These are phyloP conservation scores for Boletus vermiculosoides DNA, from an alignment of 768 basidiomycete species.

Conservation along the genomic window DNA sequence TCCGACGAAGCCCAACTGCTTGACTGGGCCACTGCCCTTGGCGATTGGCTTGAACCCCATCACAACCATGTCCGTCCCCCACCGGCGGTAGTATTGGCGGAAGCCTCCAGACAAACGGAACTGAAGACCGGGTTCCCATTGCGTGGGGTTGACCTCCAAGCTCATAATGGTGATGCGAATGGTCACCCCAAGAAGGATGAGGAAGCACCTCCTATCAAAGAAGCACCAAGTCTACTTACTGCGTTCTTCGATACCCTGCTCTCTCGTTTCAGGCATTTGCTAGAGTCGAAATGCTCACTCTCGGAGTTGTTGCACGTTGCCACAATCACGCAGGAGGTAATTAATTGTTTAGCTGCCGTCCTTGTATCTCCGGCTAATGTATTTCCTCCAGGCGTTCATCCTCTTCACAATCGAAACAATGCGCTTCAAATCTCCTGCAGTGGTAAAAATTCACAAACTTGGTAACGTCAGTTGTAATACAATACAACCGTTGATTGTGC, in stretches of 20 bases:
- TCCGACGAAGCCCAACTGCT: conserved; percentile 56
- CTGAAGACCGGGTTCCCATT: conserved; percentile 67
- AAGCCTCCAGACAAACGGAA: conserved; percentile 70
- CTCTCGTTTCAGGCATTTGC: conserved; percentile 46
- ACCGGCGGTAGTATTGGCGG: conserved; percentile 66
- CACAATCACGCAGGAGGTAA: conserved; percentile 72
- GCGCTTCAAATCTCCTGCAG: conserved; percentile 69
- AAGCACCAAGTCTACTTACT: conserved; percentile 53
- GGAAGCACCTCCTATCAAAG: conserved; percentile 62
- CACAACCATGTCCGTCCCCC: conserved; percentile 74
- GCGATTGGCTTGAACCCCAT: conserved; percentile 76
- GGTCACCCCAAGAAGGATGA: conserved; percentile 66
- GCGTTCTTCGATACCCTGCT: conserved; percentile 65
- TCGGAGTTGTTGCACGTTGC: conserved; percentile 70
- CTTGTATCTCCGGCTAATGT: background rate
- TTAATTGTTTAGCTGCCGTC: background rate
- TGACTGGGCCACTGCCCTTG: conserved; percentile 58
- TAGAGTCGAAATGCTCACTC: conserved; percentile 41
- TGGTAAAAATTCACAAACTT: conserved; percentile 72
- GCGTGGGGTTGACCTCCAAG: conserved; percentile 55
- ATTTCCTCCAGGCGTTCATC: conserved; percentile 57
- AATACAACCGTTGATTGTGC: background rate
- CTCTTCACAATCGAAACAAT: conserved; percentile 66
- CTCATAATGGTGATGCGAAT: conserved; percentile 32
- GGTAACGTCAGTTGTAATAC: conserved; percentile 51